A percentile compares a stretch with the other conserved stretches of the same genome.
Conservation (phyloP, 164 flowering plant species). For the Magnolia officinalis region DNA sequence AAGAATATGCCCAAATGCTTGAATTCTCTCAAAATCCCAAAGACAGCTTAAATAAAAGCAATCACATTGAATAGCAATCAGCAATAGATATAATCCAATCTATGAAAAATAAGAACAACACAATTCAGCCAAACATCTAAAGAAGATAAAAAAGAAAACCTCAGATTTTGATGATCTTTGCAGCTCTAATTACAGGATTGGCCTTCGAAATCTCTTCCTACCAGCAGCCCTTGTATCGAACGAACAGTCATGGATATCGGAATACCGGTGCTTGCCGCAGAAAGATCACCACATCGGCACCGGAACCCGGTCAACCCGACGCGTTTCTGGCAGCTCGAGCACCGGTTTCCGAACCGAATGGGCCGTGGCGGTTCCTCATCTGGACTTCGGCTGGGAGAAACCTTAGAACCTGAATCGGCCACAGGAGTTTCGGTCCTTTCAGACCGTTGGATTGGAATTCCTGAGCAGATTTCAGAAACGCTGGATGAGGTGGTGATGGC, state of each 20-base stretch:
- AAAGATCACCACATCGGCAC: slow-evolving; percentile 65
- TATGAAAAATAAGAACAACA: neutral
- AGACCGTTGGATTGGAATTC: slow-evolving; percentile 3
- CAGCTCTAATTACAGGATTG: slow-evolving; percentile 68
- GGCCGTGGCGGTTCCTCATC: slow-evolving; percentile 3
- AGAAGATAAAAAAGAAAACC: neutral
- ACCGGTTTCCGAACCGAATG: slow-evolving; percentile 29
- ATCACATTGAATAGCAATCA: neutral
- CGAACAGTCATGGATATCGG: slow-evolving; percentile 58
- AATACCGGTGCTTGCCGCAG: slow-evolving; percentile 59
- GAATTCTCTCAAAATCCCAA: neutral
- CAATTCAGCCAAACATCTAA: neutral
- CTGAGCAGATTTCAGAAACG: slow-evolving; percentile 3
- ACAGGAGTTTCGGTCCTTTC: slow-evolving; percentile 5
- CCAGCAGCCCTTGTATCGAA: slow-evolving; percentile 62
- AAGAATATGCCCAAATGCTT: neutral
- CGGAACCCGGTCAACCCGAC: slow-evolving; percentile 73
- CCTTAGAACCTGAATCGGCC: neutral
- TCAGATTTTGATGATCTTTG: slow-evolving; percentile 59
- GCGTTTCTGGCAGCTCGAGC: slow-evolving; percentile 53
- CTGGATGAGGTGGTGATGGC: neutral
- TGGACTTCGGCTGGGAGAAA: neutral
- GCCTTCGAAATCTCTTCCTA: slow-evolving; percentile 64
- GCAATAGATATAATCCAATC: neutral
- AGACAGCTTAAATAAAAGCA: neutral